Evolutionary conservation across 768 basidiomycete species (phyloP).

Genomic region (Suillus brevipes): DNA sequence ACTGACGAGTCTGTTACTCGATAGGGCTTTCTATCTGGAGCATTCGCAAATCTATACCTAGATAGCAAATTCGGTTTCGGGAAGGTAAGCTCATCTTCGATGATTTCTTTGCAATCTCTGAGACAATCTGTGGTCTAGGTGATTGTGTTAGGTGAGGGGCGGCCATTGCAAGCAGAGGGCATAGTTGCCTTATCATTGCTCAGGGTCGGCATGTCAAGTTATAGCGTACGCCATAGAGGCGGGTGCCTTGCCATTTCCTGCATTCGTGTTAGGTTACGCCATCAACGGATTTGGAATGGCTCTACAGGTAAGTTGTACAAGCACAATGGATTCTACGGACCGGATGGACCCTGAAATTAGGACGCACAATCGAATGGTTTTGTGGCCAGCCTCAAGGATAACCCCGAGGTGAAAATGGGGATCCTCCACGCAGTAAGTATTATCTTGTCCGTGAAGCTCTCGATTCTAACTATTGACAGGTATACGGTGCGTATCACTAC

Average conservation of each 20-base stretch:
- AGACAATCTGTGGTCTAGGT: slow-evolving; percentile 16
- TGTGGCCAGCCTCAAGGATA: slow-evolving; percentile 40
- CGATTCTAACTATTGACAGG: neutral
- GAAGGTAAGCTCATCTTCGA: slow-evolving; percentile 22
- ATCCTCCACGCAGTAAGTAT: slow-evolving; percentile 40
- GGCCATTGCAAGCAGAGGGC: neutral
- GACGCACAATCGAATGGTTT: slow-evolving; percentile 52
- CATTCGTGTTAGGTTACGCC: slow-evolving; percentile 42
- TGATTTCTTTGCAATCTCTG: neutral
- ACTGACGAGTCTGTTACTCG: neutral
- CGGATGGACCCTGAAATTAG: slow-evolving; percentile 18
- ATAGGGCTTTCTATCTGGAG: slow-evolving; percentile 35
- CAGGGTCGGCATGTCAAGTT: slow-evolving; percentile 32
- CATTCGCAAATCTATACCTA: slow-evolving; percentile 30
- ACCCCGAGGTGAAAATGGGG: slow-evolving; percentile 42
- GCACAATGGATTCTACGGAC: neutral
- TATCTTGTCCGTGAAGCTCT: neutral
- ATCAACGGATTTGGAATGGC: slow-evolving; percentile 48
- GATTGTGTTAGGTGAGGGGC: slow-evolving; percentile 27
- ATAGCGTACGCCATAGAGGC: slow-evolving; percentile 37
- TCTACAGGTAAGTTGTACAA: slow-evolving; percentile 38
- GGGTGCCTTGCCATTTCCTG: slow-evolving; percentile 46
- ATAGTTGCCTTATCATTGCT: neutral
- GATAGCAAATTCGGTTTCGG: slow-evolving; percentile 35
- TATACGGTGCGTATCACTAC: neutral